phyloP scores from a whole-genome alignment of 805 yeast species.

The Grigorovia jiainica region DNA sequence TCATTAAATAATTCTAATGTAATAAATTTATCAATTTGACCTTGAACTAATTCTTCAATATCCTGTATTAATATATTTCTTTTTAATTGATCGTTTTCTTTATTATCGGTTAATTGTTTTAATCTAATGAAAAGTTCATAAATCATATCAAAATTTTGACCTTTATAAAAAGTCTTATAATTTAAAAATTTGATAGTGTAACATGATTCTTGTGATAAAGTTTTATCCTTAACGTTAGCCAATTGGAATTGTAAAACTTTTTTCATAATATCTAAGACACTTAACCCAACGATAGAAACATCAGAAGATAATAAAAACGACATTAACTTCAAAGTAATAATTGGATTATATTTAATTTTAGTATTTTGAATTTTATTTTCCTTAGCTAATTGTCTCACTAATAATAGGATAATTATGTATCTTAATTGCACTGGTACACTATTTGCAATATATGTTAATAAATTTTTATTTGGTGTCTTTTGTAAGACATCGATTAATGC shows the following conservation, averaged over 20 bases:
- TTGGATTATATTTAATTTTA: conserved; percentile 8
- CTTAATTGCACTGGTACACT: conserved; percentile 78
- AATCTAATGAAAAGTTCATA: conserved; percentile 48
- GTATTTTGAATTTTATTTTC: background rate
- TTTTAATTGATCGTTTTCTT: conserved; percentile 16
- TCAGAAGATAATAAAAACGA: conserved; percentile 61
- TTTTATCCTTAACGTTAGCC: conserved; percentile 14
- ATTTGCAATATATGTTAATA: conserved; percentile 56
- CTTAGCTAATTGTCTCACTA: conserved; percentile 29
- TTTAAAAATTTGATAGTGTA: conserved; percentile 61
- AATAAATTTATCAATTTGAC: conserved; percentile 16
- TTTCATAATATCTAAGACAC: conserved; percentile 70
- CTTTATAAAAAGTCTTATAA: conserved; percentile 72
- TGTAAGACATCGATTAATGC: conserved; percentile 41
- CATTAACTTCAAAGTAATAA: conserved; percentile 33
- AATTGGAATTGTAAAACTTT: conserved; percentile 44
- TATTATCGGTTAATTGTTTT: conserved; percentile 13
- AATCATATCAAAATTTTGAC: conserved; percentile 76
- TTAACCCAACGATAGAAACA: conserved; percentile 78
- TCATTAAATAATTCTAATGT: conserved; percentile 22
- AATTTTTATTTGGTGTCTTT: conserved; percentile 26
- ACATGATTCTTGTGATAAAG: conserved; percentile 38
- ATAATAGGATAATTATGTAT: conserved; percentile 49
- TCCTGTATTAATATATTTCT: conserved; percentile 13
- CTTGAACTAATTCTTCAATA: conserved; percentile 13